Percentiles rank a stretch among this genome's conserved stretches.
These are phyloP conservation scores for Hyphopichia pseudoburtonii DNA, from an alignment of 1,139 yeast species.

Conservation along the genomic window DNA sequence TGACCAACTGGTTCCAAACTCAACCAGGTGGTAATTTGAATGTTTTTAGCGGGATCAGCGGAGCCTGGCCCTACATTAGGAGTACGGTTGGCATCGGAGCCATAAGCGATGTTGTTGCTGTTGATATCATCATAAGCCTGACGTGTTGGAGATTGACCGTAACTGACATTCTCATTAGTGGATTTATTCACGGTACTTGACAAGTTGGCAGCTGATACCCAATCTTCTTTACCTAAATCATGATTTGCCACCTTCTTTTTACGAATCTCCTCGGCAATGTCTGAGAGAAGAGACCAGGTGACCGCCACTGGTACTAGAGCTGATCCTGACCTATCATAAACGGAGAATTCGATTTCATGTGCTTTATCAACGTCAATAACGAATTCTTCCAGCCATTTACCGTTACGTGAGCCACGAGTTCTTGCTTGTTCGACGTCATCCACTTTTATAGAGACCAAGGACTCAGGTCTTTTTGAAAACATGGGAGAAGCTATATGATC, in stretches of 20 bases:
- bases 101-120: not conserved
- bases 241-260: conserved; percentile 75
- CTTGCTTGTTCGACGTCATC: conserved; percentile 83
- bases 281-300: conserved; percentile 86
- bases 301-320: conserved; percentile 85
- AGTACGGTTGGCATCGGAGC: conserved; percentile 4
- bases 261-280: conserved; percentile 90
- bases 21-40: conserved; percentile 77
- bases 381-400: conserved; percentile 84
- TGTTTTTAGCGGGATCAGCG: too few species aligned
- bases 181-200: conserved; percentile 30
- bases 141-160: conserved; percentile 14
- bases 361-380: conserved; percentile 83
- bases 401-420: conserved; percentile 74
- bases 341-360: conserved; percentile 84
- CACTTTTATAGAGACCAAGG: conserved; percentile 72
- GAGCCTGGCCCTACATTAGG: conserved; percentile 2
- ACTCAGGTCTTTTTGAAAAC: conserved; percentile 78
- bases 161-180: conserved; percentile 55
- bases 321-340: conserved; percentile 74
- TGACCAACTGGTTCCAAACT: conserved; percentile 94
- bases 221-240: conserved; percentile 71
- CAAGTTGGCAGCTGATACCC: conserved; percentile 79
- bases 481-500: conserved; percentile 87
- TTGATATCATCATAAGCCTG: not conserved